Percentiles rank a stretch among this genome's conserved stretches.
Evolutionary conservation across 2,329 filamentous ascomycete species (phyloP).

Genomic region (Albophoma yamanashiensis): DNA sequence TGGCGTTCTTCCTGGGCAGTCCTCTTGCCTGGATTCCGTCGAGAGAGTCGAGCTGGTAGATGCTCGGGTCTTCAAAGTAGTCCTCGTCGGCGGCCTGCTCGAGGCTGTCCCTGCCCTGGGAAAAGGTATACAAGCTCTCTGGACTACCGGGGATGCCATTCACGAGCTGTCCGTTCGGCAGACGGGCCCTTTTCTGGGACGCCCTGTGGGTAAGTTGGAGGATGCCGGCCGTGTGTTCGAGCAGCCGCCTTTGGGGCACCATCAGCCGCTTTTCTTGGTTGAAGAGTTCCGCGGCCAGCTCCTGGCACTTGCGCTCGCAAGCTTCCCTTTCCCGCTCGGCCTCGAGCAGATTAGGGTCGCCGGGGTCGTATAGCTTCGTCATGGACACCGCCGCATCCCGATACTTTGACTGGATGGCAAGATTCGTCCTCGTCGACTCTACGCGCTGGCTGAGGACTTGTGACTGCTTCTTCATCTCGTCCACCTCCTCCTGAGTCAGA

Average conservation of each 20-base stretch:
- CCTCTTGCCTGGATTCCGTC: slow-evolving; percentile 29
- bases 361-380: slow-evolving; percentile 65
- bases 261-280: slow-evolving; percentile 67
- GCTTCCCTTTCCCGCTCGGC: slow-evolving; percentile 65
- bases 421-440: slow-evolving; percentile 69
- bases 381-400: slow-evolving; percentile 87
- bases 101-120: slow-evolving; percentile 48
- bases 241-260: slow-evolving; percentile 61
- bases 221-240: slow-evolving; percentile 88
- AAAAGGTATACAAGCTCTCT: slow-evolving; percentile 64
- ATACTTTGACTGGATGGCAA: slow-evolving; percentile 86
- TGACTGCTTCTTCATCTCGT: slow-evolving; percentile 81
- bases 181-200: slow-evolving; percentile 44
- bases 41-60: slow-evolving; percentile 59
- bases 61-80: slow-evolving; percentile 66
- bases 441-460: slow-evolving; percentile 63
- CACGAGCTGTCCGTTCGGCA: slow-evolving; percentile 28
- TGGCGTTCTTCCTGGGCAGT: slow-evolving; percentile 27
- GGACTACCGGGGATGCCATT: slow-evolving; percentile 62
- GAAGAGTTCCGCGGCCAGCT: slow-evolving; percentile 71
- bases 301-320: slow-evolving; percentile 74
- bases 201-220: slow-evolving; percentile 81
- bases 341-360: slow-evolving; percentile 34
- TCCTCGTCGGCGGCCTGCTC: slow-evolving; percentile 44
- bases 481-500: slow-evolving; percentile 83